phyloP scores from a whole-genome alignment of 1,284 basidiomycete species.

The Phellopilus nigrolimitatus region DNA sequence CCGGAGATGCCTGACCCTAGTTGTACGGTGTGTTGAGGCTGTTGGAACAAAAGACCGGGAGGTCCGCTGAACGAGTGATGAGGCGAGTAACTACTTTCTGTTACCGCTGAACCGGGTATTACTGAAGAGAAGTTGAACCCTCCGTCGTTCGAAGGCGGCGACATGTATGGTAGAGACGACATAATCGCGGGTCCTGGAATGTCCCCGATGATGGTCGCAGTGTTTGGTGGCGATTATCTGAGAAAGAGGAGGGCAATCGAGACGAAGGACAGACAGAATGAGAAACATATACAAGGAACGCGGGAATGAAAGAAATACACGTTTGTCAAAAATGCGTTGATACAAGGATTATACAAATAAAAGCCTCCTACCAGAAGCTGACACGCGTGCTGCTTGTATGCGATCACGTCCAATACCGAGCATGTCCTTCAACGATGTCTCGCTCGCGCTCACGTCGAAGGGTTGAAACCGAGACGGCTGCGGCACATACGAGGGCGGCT shows the following conservation, averaged over 20 bases:
- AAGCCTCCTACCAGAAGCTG: conserved; percentile 46
- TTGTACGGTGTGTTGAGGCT: conserved; percentile 8
- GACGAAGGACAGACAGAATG: too few relatives aligned
- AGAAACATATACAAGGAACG: too few relatives aligned
- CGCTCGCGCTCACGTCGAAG: conserved; percentile 56
- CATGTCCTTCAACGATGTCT: conserved; percentile 68
- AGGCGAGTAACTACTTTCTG: conserved; percentile 20
- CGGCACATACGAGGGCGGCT: conserved; percentile 32
- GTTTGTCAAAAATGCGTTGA: conserved; percentile 31
- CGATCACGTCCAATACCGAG: conserved; percentile 64
- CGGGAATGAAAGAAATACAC: too few relatives aligned
- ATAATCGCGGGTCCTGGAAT: conserved; percentile 80
- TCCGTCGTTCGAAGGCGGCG: conserved; percentile 18
- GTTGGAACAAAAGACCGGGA: conserved; percentile 15
- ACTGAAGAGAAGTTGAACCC: too few relatives aligned
- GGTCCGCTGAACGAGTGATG: conserved; percentile 15
- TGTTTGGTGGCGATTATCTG: conserved; percentile 26
- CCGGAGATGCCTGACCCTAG: not conserved
- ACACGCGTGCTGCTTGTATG: conserved; percentile 31
- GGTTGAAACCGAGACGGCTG: conserved; percentile 48
- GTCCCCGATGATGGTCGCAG: conserved; percentile 33
- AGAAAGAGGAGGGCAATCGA: too few relatives aligned
- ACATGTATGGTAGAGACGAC: conserved; percentile 45
- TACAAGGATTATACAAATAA: conserved; percentile 33
- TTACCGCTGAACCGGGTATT: not conserved